Percentiles rank a stretch among this genome's conserved stretches.
These are phyloP conservation scores for Camelina hispida DNA, from an alignment of 345 rosid genomes.

Conservation along the genomic window DNA sequence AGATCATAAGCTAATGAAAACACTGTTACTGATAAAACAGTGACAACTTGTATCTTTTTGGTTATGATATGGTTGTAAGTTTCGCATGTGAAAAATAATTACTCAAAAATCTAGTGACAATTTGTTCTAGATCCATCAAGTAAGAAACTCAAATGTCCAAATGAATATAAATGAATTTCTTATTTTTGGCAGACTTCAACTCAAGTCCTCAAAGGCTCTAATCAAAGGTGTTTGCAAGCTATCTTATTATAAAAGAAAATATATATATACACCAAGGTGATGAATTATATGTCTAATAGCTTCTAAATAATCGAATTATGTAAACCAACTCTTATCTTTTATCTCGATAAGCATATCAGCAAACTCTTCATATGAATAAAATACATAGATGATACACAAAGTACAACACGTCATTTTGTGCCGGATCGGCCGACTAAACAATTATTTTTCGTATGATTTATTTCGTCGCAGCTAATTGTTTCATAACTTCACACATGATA, in stretches of 20 bases:
- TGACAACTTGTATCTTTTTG: not conserved
- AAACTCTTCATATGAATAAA: slow-evolving; percentile 2
- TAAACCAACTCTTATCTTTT: slow-evolving; percentile 4
- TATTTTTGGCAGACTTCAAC: not conserved
- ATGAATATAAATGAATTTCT: not conserved
- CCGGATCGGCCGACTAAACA: slow-evolving; percentile 1
- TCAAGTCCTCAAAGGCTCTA: not conserved
- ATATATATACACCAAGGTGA: not conserved
- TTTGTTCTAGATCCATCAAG: not conserved
- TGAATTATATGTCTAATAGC: not conserved
- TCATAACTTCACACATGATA: not conserved
- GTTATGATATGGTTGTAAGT: slow-evolving; percentile 9
- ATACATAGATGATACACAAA: not conserved
- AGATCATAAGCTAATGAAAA: slow-evolving; percentile 59
- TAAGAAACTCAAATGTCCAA: slow-evolving; percentile 28
- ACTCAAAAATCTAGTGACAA: not conserved
- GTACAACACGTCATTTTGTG: not conserved
- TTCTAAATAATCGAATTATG: slow-evolving; percentile 3
- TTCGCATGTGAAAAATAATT: slow-evolving; percentile 11
- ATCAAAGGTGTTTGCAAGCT: not conserved
- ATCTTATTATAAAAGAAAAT: not conserved
- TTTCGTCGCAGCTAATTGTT: not conserved
- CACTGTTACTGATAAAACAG: not conserved
- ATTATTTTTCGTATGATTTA: not conserved
- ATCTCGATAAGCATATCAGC: slow-evolving; percentile 22